These are phyloP conservation scores for Leccinum solheimii DNA, from an alignment of 1,284 basidiomycete genomes.

Conservation along the genomic window DNA sequence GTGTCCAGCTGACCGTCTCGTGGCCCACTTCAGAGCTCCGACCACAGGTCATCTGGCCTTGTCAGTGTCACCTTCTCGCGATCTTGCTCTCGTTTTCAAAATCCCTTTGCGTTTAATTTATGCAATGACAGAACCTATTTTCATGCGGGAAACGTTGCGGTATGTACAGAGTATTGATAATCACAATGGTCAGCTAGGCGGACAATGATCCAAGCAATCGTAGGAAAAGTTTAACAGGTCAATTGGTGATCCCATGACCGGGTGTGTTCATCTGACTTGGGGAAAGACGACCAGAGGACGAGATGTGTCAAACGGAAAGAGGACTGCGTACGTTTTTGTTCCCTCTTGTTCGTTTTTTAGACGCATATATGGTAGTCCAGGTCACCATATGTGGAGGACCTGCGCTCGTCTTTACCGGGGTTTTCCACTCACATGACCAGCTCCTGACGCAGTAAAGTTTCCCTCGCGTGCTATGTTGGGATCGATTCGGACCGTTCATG, in stretches of 20 bases:
- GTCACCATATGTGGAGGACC: background rate
- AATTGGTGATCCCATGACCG: no score
- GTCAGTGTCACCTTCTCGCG: background rate
- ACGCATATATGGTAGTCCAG: background rate
- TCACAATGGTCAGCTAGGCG: background rate
- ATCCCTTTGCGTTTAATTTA: background rate
- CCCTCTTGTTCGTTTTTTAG: background rate
- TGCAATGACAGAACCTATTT: background rate
- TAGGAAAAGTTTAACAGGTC: background rate
- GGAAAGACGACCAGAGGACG: background rate
- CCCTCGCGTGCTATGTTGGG: background rate
- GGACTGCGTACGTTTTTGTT: background rate
- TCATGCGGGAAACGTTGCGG: background rate
- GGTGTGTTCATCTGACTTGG: background rate
- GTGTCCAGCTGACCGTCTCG: background rate
- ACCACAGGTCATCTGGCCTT: background rate
- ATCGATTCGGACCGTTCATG: background rate
- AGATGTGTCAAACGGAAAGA: background rate
- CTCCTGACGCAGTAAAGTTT: background rate
- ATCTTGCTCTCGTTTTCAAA: background rate
- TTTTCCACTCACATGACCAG: background rate
- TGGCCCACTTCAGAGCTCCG: background rate
- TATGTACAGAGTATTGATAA: background rate
- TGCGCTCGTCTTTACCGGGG: background rate
- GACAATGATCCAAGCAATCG: background rate